Conservation (phyloP, 2,329 filamentous ascomycete genomes). For the Aspergillus sergii region DNA sequence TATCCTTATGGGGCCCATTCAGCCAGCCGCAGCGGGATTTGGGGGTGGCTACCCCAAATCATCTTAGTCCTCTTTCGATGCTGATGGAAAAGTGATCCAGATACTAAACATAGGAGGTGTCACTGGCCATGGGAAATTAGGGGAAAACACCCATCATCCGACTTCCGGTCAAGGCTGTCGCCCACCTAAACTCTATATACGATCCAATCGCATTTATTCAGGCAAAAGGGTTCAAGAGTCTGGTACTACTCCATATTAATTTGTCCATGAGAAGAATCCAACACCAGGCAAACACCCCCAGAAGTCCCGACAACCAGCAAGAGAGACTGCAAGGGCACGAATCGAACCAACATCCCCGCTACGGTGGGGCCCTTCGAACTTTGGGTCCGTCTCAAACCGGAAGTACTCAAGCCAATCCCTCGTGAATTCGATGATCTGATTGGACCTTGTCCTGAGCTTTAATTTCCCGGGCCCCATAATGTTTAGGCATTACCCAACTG, state of each 20-base stretch:
- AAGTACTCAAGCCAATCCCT: not conserved
- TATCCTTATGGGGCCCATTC: not conserved
- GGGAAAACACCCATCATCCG: not conserved
- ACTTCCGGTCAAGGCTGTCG: not conserved
- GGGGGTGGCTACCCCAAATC: not conserved
- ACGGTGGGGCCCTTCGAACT: not conserved
- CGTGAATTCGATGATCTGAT: not conserved
- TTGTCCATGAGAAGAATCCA: not conserved
- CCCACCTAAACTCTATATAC: not conserved
- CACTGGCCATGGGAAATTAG: not conserved
- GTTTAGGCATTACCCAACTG: not conserved
- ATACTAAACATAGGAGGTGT: not conserved
- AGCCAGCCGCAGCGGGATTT: not conserved
- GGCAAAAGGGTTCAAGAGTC: not conserved
- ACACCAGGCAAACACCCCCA: not conserved
- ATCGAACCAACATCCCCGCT: not conserved
- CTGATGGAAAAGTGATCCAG: not conserved
- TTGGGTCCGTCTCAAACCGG: not conserved
- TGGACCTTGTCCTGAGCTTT: not conserved
- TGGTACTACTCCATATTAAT: not conserved
- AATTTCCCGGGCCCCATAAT: conserved; percentile 3
- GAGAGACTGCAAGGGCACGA: not conserved
- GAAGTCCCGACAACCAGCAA: not conserved
- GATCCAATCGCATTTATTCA: not conserved
- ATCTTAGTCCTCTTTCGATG: not conserved